phyloP scores from a whole-genome alignment of 768 basidiomycete genomes.

The Paxillus ammoniavirescens region DNA sequence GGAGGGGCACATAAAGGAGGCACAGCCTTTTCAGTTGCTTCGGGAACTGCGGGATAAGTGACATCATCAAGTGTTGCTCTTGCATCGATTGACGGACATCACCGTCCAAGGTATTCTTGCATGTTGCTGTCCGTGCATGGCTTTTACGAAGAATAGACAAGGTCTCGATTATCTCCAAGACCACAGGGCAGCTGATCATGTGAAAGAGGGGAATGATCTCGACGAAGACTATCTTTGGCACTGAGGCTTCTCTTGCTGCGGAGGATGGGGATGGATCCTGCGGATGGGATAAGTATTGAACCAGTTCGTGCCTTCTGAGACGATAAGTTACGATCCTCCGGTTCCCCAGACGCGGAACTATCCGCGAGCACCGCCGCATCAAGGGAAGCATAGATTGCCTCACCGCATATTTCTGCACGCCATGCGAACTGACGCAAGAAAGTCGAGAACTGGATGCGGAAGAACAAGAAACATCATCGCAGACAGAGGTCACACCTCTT shows the following conservation, averaged over 20 bases:
- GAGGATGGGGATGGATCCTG: conserved; percentile 2
- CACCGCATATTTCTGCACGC: conserved; percentile 39
- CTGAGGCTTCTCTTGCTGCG: conserved; percentile 1
- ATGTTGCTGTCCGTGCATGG: conserved; percentile 39
- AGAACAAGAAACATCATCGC: conserved; percentile 21
- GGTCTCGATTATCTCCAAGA: conserved; percentile 32
- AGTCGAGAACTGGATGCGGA: conserved; percentile 46
- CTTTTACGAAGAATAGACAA: conserved; percentile 36
- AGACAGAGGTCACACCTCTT: neutral
- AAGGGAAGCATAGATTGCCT: conserved; percentile 47
- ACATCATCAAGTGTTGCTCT: neutral
- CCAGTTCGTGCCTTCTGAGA: neutral
- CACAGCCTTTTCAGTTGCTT: neutral
- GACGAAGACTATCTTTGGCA: conserved; percentile 18
- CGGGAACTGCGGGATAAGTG: conserved; percentile 1
- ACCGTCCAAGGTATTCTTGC: conserved; percentile 13
- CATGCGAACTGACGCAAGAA: conserved; percentile 51
- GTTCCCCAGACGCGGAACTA: conserved; percentile 36
- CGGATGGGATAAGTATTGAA: neutral
- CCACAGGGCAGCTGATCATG: conserved; percentile 34
- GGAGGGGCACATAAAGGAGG: neutral
- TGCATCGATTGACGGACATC: too few relatives aligned
- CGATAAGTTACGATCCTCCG: conserved; percentile 1
- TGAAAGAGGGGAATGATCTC: conserved; percentile 27
- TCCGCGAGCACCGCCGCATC: conserved; percentile 47